Evolutionary conservation across 2,329 filamentous ascomycete species (phyloP).

Genomic region (Arachnomyces sp.): DNA sequence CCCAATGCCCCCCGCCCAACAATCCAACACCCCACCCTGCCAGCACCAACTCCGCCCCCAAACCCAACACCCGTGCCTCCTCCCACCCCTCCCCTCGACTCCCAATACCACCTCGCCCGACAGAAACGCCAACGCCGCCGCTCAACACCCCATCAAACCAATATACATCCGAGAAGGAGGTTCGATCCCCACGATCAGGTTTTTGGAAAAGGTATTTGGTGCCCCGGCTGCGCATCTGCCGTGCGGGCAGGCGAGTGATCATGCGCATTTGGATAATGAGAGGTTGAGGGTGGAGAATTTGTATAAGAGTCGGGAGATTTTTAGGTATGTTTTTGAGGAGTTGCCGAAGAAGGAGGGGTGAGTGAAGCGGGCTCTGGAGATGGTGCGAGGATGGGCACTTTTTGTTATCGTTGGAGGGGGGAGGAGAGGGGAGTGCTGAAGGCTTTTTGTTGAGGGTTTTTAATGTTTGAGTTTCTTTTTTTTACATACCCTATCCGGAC

Average conservation of each 20-base stretch:
- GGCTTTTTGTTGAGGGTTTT: too few species aligned
- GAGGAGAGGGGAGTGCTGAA: too few species aligned
- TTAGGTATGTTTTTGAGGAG: slow-evolving; percentile 71
- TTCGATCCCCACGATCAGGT: slow-evolving; percentile 87
- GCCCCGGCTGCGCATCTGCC: slow-evolving; percentile 89
- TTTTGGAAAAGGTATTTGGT: slow-evolving; percentile 85
- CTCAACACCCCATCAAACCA: slow-evolving; percentile 37
- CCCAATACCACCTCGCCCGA: slow-evolving; percentile 6
- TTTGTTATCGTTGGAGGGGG: too few species aligned
- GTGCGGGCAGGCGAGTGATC: slow-evolving; percentile 89
- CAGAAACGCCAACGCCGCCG: slow-evolving; percentile 7
- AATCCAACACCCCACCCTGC: neutral
- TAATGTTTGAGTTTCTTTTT: too few species aligned
- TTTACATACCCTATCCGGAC: too few species aligned
- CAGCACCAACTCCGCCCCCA: neutral
- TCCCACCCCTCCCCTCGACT: slow-evolving; percentile 1
- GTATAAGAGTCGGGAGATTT: slow-evolving; percentile 85
- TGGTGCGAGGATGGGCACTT: too few species aligned
- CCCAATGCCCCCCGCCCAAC: neutral
- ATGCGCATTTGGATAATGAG: slow-evolving; percentile 92
- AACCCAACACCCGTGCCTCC: neutral
- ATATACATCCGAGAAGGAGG: slow-evolving; percentile 94
- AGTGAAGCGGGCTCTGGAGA: too few species aligned
- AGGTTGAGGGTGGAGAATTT: slow-evolving; percentile 79
- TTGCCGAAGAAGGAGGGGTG: slow-evolving; percentile 35